Percentiles rank a stretch among this genome's conserved stretches.
Evolutionary conservation across 2,329 filamentous ascomycete genomes (phyloP).

Genomic region (Colletotrichum australisinense): DNA sequence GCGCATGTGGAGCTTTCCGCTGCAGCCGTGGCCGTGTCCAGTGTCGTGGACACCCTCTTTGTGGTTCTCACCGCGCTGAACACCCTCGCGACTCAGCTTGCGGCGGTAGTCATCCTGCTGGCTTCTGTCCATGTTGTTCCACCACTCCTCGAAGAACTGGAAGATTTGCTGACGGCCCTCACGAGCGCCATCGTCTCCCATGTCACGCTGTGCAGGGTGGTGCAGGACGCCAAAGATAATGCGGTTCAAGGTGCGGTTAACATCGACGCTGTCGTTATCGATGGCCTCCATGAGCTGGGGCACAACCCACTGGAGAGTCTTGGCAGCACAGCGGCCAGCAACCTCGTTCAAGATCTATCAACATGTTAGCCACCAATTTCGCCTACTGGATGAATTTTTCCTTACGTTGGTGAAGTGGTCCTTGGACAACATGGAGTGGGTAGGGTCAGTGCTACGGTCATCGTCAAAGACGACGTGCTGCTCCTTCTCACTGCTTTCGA

Average conservation of each 20-base stretch:
- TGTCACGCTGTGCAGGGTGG: slow-evolving; percentile 82
- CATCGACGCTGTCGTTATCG: slow-evolving; percentile 80
- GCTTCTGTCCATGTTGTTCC: slow-evolving; percentile 72
- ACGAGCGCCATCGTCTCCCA: slow-evolving; percentile 75
- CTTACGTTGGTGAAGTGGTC: slow-evolving; percentile 90
- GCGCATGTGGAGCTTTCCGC: slow-evolving; percentile 81
- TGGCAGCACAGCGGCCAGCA: slow-evolving; percentile 83
- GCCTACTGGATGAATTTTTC: neutral
- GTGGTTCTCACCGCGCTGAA: slow-evolving; percentile 83
- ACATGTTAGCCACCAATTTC: slow-evolving; percentile 13
- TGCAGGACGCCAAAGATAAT: slow-evolving; percentile 89
- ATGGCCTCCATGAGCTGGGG: slow-evolving; percentile 90
- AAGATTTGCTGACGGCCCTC: slow-evolving; percentile 86
- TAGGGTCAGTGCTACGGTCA: slow-evolving; percentile 81
- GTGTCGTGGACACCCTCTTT: slow-evolving; percentile 86
- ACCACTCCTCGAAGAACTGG: slow-evolving; percentile 84
- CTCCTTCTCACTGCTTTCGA: slow-evolving; percentile 84
- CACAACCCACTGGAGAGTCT: slow-evolving; percentile 85
- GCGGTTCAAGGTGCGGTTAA: slow-evolving; percentile 76
- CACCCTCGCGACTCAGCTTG: slow-evolving; percentile 83
- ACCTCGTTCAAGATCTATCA: slow-evolving; percentile 82
- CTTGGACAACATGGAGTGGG: slow-evolving; percentile 95
- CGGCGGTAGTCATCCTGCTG: slow-evolving; percentile 76
- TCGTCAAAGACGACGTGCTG: slow-evolving; percentile 90
- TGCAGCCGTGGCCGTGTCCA: slow-evolving; percentile 87